Evolutionary conservation across 2,329 filamentous ascomycete genomes (phyloP), one percentile per base, ranked within the genome.

Genomic region (Botrytis fragariae): DNA sequence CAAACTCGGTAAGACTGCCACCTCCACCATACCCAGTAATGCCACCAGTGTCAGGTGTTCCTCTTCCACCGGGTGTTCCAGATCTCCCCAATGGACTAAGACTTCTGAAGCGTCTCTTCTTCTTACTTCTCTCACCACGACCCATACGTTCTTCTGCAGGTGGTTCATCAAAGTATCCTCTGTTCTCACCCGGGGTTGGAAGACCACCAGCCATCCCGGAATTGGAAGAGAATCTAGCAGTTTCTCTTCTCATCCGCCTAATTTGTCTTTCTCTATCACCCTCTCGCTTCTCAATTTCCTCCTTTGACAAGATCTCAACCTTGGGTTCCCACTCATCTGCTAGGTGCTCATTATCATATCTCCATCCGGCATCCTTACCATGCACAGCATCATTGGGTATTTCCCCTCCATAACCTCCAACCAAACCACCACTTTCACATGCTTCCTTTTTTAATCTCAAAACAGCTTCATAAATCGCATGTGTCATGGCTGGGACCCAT

Each of bases 231-330:
- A 98, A 97, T 39, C 94, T 89, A 1, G 95, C 95, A 16, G 95
- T 98, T 82, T 99, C 96, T 80, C 96, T 88, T 72, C 96, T 89
- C 75, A 98, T 84, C 74, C 96, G 88, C 74, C 96, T 88, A 57
- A 98, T 92, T 82, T 98, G 94, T 72, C 96, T 87, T 83, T 99
- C 96, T 60, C 96, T 89, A 81, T 99, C 96, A 69, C 94, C 94
- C 82, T 99, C 96, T 42, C 96, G 90, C 84, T 97, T 97, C 83
- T 99, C 96, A 71, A 99, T 98, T 80, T 99, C 96, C 79, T 99
- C 96, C 78, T 97, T 97, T 57, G 92, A 95, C 3, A 99, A 84
- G 0, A 88, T 86, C 81, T 95, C 93, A 14, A 96, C 87, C 84
- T 93, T 93, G 10, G 93, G 92, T 80, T 94, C 92, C 93, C 93